Conservation (phyloP, 1,284 basidiomycete genomes). For the Thecaphora thlaspeos region DNA sequence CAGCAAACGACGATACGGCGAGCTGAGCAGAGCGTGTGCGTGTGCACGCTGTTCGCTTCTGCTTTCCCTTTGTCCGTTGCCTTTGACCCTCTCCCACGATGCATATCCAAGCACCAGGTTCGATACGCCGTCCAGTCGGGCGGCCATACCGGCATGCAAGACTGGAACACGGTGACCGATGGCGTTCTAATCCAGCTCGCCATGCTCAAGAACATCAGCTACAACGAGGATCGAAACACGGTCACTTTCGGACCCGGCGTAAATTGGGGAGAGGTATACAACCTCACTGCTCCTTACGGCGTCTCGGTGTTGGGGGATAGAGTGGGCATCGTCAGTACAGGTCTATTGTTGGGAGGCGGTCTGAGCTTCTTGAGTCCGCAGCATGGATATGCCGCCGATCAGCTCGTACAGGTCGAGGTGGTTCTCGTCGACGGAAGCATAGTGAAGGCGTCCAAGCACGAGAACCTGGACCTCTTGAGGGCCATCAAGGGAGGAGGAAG, state of each 20-base stretch:
- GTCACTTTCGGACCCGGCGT: constrained; percentile 21
- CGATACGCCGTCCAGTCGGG: constrained; percentile 35
- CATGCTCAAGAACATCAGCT: constrained; percentile 16
- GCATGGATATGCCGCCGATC: constrained; percentile 46
- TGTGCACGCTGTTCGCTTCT: no score
- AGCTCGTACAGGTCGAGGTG: constrained; percentile 51
- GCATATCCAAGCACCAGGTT: constrained; percentile 7
- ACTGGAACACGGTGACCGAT: constrained; percentile 16
- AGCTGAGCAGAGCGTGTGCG: no score
- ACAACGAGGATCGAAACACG: constrained; percentile 1
- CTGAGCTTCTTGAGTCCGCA: constrained; percentile 20
- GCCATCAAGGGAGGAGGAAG: constrained; percentile 53
- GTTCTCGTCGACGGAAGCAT: constrained; percentile 56
- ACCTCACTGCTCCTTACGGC: constrained; percentile 4
- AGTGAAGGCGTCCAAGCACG: constrained; percentile 28
- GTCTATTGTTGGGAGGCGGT: constrained; percentile 33
- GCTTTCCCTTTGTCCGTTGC: no score
- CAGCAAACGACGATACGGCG: no score
- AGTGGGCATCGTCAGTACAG: constrained; percentile 29
- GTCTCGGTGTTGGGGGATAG: constrained; percentile 29
- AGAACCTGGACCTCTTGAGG: constrained; percentile 46
- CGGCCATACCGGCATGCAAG: constrained; percentile 35
- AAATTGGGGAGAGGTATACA: constrained; percentile 29
- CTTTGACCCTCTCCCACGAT: constrained; percentile 3
- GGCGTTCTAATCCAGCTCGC: constrained; percentile 33